Evolutionary conservation across 331 rosid species (phyloP).

Genomic region (Quercus tomentella): DNA sequence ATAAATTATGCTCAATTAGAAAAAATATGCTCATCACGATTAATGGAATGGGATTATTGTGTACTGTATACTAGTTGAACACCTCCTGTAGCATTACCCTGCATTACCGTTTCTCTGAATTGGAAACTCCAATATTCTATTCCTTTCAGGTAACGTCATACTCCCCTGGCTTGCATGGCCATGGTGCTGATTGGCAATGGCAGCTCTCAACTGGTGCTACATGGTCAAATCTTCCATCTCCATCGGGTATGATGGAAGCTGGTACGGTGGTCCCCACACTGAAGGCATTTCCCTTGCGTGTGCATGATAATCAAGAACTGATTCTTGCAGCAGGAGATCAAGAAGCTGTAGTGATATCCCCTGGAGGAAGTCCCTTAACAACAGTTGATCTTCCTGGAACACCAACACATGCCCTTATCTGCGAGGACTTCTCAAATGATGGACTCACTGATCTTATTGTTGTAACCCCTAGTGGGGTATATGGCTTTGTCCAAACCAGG

Average conservation of each 20-base stretch:
- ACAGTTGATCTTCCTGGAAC: conserved; percentile 76
- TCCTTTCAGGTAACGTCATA: conserved; percentile 80
- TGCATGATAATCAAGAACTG: conserved; percentile 59
- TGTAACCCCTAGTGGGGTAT: conserved; percentile 76
- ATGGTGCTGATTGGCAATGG: conserved; percentile 94
- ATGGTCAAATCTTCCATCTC: conserved; percentile 98
- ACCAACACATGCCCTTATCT: conserved; percentile 75
- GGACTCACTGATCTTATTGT: conserved; percentile 91
- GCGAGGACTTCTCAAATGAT: conserved; percentile 91
- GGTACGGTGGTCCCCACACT: conserved; percentile 80
- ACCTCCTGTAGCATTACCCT: not conserved
- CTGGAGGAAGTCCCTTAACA: conserved; percentile 75
- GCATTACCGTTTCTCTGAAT: conserved; percentile 1
- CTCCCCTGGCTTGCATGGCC: conserved; percentile 91
- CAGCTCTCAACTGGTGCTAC: conserved; percentile 82
- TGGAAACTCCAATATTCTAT: not conserved
- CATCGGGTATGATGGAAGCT: conserved; percentile 91
- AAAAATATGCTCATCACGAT: not conserved
- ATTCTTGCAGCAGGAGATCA: conserved; percentile 95
- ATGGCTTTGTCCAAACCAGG: conserved; percentile 95
- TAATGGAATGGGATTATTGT: not conserved
- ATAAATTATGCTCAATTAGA: not conserved
- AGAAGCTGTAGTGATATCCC: conserved; percentile 84
- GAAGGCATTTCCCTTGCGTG: conserved; percentile 68
- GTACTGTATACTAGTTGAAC: not conserved